Base-by-base conservation (phyloP, 352 stramenopile genomes). In the Plasmopara muralis region DNA sequence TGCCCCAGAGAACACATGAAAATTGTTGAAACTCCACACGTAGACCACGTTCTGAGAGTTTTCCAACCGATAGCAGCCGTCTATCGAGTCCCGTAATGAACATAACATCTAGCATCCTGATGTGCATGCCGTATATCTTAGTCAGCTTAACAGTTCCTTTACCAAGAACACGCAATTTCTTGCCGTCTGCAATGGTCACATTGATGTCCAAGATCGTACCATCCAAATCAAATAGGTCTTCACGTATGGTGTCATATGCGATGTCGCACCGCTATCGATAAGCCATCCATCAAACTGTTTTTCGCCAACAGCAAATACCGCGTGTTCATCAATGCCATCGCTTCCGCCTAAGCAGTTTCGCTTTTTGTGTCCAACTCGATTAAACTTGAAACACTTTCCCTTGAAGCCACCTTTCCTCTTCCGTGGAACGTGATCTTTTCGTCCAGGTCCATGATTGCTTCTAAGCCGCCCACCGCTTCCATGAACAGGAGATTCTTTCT, bases 211-310 rank as follows among this genome's bases (percentile, higher is more conserved):
- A n/a, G n/a, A 18, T 16, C 37, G n/a, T n/a, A 18, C 2, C 6
- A 43, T 42, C 8, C 2, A 25, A 47, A 8, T 53, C 47, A n/a
- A 53, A 45, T 25, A 53, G 16, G 2, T 29, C 39, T 14, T 9
- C n/a, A 16, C 13, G 13, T 41, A 41, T 5, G 37, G 37, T 18
- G n/a, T 46, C 57, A 65, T 65, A 40, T 60, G 51, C 20, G 47
- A 56, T 34, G 51, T 29, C 20, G 51, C 57, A 35, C 31, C 10
- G 4, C 31, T 35, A 35, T 35, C 31, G 4, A 41, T 41, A 1
- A 41, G 37, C 37, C 37, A 41, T 18, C 37, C 37, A 18, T 41
- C n/a, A 41, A 41, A 12, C 12, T 2, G 12, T 4, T 41, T 16
- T 16, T 16, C 6, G n/a, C 37, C 37, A n/a, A 41, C 37, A 5